Percentiles rank a stretch among this genome's conserved stretches.
Conservation (phyloP, 2,329 filamentous ascomycete genomes). For the Dendrostoma leiphaemia region DNA sequence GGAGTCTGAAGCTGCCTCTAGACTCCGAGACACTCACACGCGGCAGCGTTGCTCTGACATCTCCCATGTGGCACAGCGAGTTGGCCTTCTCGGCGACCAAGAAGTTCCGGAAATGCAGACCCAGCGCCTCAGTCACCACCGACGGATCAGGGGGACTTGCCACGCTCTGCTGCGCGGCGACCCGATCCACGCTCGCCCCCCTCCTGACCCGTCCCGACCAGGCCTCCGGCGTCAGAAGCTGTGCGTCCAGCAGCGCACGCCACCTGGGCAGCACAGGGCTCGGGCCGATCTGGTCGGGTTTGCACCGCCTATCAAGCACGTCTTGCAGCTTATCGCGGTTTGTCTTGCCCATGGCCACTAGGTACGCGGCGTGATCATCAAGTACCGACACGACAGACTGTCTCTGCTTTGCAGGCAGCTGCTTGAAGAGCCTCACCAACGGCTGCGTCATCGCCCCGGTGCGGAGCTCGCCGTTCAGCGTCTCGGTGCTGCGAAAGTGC, state of each 20-base stretch:
- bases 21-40: not conserved
- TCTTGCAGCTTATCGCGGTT: not conserved
- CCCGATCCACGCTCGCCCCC: not conserved
- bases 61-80: too few relatives aligned
- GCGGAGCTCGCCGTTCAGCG: not conserved
- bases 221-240: not conserved
- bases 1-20: not conserved
- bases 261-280: not conserved
- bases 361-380: not conserved
- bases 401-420: not conserved
- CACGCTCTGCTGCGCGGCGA: not conserved
- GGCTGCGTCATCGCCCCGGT: not conserved
- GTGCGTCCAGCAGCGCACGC: not conserved
- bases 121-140: too few relatives aligned
- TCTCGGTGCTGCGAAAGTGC: not conserved
- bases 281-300: not conserved
- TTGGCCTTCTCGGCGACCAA: too few relatives aligned
- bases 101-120: too few relatives aligned
- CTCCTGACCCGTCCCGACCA: not conserved
- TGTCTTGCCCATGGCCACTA: not conserved
- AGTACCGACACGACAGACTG: not conserved
- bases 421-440: not conserved
- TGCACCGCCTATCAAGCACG: not conserved
- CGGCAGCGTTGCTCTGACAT: too few relatives aligned
- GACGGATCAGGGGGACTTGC: not conserved